These are phyloP conservation scores for Pythium dissimile DNA, from an alignment of 352 stramenopile genomes.

Conservation along the genomic window DNA sequence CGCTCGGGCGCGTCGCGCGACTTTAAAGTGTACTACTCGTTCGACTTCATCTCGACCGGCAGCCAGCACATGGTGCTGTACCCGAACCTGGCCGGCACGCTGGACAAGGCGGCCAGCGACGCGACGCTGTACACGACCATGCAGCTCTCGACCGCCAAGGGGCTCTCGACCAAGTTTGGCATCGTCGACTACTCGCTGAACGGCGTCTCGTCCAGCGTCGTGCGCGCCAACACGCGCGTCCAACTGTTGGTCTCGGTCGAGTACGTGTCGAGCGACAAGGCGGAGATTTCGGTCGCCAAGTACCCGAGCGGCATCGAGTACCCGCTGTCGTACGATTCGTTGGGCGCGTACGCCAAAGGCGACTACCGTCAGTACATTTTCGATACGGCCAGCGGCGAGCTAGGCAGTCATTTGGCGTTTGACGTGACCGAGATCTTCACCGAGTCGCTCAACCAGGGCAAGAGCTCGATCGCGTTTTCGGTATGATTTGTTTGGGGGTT, in stretches of 20 bases:
- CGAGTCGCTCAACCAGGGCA: slow-evolving; percentile 37
- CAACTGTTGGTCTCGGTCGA: slow-evolving; percentile 72
- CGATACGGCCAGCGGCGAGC: slow-evolving; percentile 42
- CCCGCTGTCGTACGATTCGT: slow-evolving; percentile 60
- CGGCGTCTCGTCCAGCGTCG: slow-evolving; percentile 58
- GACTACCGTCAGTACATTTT: slow-evolving; percentile 50
- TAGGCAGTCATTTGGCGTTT: slow-evolving; percentile 67
- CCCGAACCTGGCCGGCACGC: slow-evolving; percentile 57
- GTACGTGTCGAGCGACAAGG: slow-evolving; percentile 35
- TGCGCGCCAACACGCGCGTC: slow-evolving; percentile 62
- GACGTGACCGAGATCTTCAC: slow-evolving; percentile 81
- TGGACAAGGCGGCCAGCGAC: slow-evolving; percentile 41
- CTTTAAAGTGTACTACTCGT: slow-evolving; percentile 73
- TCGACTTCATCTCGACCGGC: slow-evolving; percentile 75
- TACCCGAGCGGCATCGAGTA: slow-evolving; percentile 45
- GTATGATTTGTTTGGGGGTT: slow-evolving; percentile 19
- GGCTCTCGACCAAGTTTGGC: slow-evolving; percentile 46
- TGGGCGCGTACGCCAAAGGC: slow-evolving; percentile 20
- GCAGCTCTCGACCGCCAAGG: slow-evolving; percentile 42
- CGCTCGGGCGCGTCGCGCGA: slow-evolving; percentile 48
- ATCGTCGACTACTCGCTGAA: slow-evolving; percentile 68
- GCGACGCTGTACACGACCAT: slow-evolving; percentile 56
- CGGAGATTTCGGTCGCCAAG: slow-evolving; percentile 50
- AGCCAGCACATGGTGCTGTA: slow-evolving; percentile 53
- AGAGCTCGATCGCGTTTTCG: slow-evolving; percentile 54